Conservation (phyloP, 768 basidiomycete genomes). For the Panellus pusillus region DNA sequence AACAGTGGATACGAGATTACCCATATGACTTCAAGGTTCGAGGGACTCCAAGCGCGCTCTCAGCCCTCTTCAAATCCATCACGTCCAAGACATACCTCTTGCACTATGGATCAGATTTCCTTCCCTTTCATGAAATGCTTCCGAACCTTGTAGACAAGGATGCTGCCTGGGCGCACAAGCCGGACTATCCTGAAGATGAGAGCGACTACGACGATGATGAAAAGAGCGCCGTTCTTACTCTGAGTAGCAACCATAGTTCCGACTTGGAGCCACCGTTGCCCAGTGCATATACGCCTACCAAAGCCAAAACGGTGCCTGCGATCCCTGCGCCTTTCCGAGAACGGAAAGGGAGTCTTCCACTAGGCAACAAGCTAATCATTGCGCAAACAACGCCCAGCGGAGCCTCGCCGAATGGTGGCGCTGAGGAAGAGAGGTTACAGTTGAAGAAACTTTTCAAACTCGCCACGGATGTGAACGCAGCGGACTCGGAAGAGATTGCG, state of each 20-base stretch:
- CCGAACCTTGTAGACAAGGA: conserved; percentile 67
- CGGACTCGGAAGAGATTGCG: conserved; percentile 70
- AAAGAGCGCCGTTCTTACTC: conserved; percentile 28
- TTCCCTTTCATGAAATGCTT: conserved; percentile 75
- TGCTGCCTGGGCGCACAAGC: conserved; percentile 71
- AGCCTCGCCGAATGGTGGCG: conserved; percentile 27
- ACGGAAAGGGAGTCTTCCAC: conserved; percentile 68
- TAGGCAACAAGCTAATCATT: conserved; percentile 46
- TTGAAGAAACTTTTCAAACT: conserved; percentile 63
- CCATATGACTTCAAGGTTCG: conserved; percentile 79
- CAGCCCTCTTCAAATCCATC: conserved; percentile 76
- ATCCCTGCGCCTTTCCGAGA: conserved; percentile 44
- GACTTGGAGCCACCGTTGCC: conserved; percentile 20
- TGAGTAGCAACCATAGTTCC: conserved; percentile 23
- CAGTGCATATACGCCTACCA: conserved; percentile 22
- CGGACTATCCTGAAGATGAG: conserved; percentile 56
- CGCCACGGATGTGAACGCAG: conserved; percentile 54
- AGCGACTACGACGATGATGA: conserved; percentile 54
- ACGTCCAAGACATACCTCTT: conserved; percentile 77
- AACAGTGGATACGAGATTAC: conserved; percentile 76
- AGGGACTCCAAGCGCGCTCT: conserved; percentile 69
- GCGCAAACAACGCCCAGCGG: conserved; percentile 28
- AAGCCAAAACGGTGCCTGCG: conserved; percentile 23
- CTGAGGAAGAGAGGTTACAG: conserved; percentile 54
- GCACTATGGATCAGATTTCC: conserved; percentile 82